Evolutionary conservation across 306 rosid genomes (phyloP).

Genomic region (Crotalaria pallida): DNA sequence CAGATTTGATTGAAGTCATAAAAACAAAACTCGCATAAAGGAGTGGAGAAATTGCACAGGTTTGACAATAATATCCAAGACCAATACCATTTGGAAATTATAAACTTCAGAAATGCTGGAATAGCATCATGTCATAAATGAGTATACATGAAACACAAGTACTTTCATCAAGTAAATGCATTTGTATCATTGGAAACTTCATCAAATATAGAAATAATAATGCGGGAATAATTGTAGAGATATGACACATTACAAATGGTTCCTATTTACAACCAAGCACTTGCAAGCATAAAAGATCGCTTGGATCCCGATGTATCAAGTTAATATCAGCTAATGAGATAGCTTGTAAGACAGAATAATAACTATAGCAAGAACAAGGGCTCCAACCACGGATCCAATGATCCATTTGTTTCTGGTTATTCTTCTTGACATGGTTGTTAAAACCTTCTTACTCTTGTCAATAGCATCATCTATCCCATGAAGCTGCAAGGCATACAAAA

Average conservation of each 20-base stretch:
- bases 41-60: no score
- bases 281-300: slow-evolving; percentile 9
- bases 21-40: no score
- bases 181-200: neutral
- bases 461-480: slow-evolving; percentile 77
- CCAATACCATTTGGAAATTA: slow-evolving; percentile 4
- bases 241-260: slow-evolving; percentile 12
- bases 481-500: slow-evolving; percentile 56
- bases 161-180: neutral
- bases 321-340: slow-evolving; percentile 30
- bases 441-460: slow-evolving; percentile 79
- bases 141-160: neutral
- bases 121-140: neutral
- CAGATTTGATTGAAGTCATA: no score
- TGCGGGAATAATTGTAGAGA: slow-evolving; percentile 6
- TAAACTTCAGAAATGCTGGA: neutral
- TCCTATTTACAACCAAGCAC: slow-evolving; percentile 11
- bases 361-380: slow-evolving; percentile 56
- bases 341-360: slow-evolving; percentile 60
- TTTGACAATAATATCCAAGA: no score
- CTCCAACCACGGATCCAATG: slow-evolving; percentile 58
- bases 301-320: slow-evolving; percentile 1
- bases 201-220: neutral
- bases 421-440: slow-evolving; percentile 71
- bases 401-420: slow-evolving; percentile 84